Base-by-base conservation (phyloP, 2,329 filamentous ascomycete species). In the Aspergillus pseudoterreus region DNA sequence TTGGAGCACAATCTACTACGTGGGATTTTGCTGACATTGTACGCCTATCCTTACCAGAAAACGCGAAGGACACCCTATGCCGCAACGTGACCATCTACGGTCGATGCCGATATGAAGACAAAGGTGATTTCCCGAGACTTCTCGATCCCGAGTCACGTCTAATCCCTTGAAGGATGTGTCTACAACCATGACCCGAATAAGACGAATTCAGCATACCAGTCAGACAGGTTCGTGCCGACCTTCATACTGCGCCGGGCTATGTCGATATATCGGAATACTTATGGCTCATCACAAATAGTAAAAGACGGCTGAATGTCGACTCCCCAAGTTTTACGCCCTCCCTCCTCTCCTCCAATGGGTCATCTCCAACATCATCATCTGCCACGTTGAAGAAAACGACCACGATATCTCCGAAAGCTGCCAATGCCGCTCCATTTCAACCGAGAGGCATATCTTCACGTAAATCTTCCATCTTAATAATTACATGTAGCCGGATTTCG, bases 51-150 rank as follows among this genome's bases (percentile, higher is more conserved):
- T 51, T 32, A 9, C 9, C 58, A 87, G 86, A 89, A 74, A 88
- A 88, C 70, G 77, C 83, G 47, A 95, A 92, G 74, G 91, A 95
- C 69, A 95, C 90, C 6, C 81, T 92, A 51, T 96, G 91, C 75
- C 87, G 91, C 66, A 96, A 96, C 73, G 87, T 96, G 55, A 82
- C 91, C 56, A 95, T 96, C 63, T 96, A 95, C 71, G 91, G 91
- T 50, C 88, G 92, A 72, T 96, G 91, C 71, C 87, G 90, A 58
- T 95, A 91, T 73, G 89, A 95, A 75, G 90, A 95, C 67, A 86
- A 89, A 74, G 90, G 89, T 75, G 66, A 30, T 54, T 43, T 45
- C 54, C 45, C 49, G 47, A 39, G 21, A 30, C 45, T 49, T 53
- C 12, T 51, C 43, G 36, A 30, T 47, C 14, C 48, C 49, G 33